Conservation (phyloP, 345 rosid genomes). For the Populus davidiana region DNA sequence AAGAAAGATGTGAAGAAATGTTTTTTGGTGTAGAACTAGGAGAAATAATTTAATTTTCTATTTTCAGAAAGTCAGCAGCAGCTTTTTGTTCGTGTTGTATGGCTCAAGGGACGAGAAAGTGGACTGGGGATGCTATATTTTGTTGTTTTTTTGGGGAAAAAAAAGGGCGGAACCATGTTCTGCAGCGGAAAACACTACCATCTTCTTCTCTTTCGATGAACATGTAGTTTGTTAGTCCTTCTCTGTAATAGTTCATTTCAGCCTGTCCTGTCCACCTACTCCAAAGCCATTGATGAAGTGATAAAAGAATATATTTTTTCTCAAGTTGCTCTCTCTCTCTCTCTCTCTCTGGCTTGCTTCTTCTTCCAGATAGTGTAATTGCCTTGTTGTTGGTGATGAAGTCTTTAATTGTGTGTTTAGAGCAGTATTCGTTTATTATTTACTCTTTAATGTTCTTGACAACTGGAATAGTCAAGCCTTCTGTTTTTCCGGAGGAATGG, state of each 20-base stretch:
- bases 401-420: no score
- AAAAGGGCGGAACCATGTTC: not conserved
- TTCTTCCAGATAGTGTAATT: not conserved
- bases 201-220: not conserved
- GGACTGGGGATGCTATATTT: not conserved
- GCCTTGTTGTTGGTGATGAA: no score
- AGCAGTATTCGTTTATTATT: no score
- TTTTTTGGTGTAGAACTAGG: conserved; percentile 27
- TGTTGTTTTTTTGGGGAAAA: not conserved
- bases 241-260: not conserved
- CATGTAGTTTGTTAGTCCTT: not conserved
- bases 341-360: not conserved
- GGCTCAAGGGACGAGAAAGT: conserved; percentile 13
- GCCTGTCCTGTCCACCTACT: not conserved
- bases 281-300: not conserved
- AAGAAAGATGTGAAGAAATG: not conserved
- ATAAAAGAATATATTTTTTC: not conserved
- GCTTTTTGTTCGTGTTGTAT: conserved; percentile 25
- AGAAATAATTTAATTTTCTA: conserved; percentile 9
- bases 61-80: not conserved
- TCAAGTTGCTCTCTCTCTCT: not conserved
- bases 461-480: no score
- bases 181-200: not conserved
- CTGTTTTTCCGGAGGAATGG: no score
- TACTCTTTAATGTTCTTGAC: no score